These are phyloP conservation scores for Gentiana dahurica DNA, from an alignment of 257 asterid species.

Conservation along the genomic window DNA sequence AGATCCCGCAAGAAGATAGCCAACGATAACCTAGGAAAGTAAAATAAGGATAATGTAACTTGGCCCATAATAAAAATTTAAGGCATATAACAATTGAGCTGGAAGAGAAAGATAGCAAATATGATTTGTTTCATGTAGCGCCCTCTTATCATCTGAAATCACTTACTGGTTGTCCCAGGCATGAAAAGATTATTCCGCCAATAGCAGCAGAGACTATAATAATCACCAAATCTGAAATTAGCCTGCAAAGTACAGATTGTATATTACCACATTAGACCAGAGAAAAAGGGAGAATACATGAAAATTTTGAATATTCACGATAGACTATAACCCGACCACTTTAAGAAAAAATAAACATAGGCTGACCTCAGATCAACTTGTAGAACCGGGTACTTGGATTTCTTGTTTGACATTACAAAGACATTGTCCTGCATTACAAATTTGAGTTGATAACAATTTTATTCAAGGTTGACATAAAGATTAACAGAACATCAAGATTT, in stretches of 20 bases:
- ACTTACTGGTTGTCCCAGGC: constrained; percentile 97
- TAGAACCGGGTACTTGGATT: constrained; percentile 88
- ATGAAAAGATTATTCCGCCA: constrained; percentile 92
- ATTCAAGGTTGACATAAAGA: not conserved
- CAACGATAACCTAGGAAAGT: constrained; percentile 65
- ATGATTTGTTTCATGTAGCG: not conserved
- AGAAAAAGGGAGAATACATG: not conserved
- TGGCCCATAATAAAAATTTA: no score
- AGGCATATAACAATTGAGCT: constrained; percentile 1
- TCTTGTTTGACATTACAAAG: constrained; percentile 88
- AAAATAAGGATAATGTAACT: not conserved
- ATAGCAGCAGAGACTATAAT: constrained; percentile 95
- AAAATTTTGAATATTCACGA: no score
- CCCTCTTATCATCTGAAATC: constrained; percentile 6
- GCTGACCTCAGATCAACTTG: constrained; percentile 83
- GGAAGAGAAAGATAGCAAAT: constrained; percentile 10
- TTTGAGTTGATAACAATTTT: constrained; percentile 11
- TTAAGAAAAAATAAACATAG: not conserved
- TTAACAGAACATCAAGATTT: constrained; percentile 3
- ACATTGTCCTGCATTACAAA: constrained; percentile 55
- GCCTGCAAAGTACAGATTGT: constrained; percentile 34
- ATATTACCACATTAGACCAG: no score
- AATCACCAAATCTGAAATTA: constrained; percentile 95
- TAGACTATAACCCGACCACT: no score
- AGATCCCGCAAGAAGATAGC: constrained; percentile 96